phyloP scores from a whole-genome alignment of 106 monocot genomes.

The Agapanthus africanus region DNA sequence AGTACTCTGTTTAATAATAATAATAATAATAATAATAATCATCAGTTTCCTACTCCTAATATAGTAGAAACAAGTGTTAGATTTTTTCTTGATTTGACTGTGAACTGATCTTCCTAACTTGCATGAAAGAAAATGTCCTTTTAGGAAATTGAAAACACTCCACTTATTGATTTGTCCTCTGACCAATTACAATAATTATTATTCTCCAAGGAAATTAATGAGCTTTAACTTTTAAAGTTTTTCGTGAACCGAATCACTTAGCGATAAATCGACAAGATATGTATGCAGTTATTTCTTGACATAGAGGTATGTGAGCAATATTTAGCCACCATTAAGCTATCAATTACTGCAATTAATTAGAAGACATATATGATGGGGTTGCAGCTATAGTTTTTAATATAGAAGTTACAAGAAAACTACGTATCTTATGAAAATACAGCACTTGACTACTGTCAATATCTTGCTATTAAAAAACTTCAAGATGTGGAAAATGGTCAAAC shows the following conservation, averaged over 20 bases:
- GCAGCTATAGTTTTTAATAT: background rate
- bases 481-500: background rate
- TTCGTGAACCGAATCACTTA: no score
- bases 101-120: no score
- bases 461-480: background rate
- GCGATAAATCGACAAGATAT: slow-evolving; percentile 84
- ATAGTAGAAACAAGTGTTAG: no score
- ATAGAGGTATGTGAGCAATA: slow-evolving; percentile 55
- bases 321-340: background rate
- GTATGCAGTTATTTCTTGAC: slow-evolving; percentile 98
- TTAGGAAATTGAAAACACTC: background rate
- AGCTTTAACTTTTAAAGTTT: background rate
- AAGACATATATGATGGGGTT: background rate
- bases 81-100: no score
- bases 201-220: background rate
- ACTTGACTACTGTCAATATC: background rate
- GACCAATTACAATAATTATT: background rate
- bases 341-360: background rate
- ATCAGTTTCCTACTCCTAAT: no score
- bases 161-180: background rate
- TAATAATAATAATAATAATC: no score
- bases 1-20: no score
- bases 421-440: background rate
- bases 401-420: background rate
- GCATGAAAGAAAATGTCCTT: no score